Conservation (phyloP, 176 grass and related monocot genomes). For the Tuctoria greenei region DNA sequence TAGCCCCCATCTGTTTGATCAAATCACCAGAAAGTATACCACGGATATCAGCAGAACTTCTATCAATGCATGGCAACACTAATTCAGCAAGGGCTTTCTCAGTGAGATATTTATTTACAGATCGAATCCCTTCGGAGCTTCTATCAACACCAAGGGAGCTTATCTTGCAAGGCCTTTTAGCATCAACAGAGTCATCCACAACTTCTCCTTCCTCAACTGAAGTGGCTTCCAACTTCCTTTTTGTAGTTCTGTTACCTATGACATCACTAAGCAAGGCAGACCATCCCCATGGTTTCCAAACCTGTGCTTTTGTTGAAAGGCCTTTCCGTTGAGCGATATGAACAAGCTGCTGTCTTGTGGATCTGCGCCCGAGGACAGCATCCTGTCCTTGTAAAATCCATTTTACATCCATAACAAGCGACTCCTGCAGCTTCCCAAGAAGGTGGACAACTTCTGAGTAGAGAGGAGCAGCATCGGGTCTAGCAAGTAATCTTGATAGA, state of each 20-base stretch:
- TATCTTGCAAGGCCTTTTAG: constrained; percentile 66
- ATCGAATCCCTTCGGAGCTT: constrained; percentile 54
- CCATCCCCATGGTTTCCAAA: constrained; percentile 99
- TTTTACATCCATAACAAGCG: constrained; percentile 89
- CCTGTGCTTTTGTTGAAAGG: constrained; percentile 63
- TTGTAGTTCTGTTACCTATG: constrained; percentile 53
- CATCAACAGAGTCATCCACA: constrained; percentile 77
- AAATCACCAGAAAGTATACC: constrained; percentile 82
- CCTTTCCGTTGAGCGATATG: constrained; percentile 68
- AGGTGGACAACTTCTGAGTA: constrained; percentile 93
- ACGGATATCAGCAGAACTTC: constrained; percentile 72
- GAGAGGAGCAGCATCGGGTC: constrained; percentile 90
- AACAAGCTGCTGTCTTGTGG: constrained; percentile 94
- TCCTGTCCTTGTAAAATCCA: constrained; percentile 96
- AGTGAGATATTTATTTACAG: constrained; percentile 64
- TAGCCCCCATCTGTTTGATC: constrained; percentile 91
- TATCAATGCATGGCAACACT: constrained; percentile 90
- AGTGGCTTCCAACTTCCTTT: constrained; percentile 81
- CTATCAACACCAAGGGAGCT: constrained; percentile 45
- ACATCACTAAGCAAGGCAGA: constrained; percentile 52
- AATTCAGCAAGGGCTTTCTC: constrained; percentile 96
- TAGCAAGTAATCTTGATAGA: constrained; percentile 83
- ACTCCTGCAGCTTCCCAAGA: constrained; percentile 93
- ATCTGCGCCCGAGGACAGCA: constrained; percentile 78
- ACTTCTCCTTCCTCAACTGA: constrained; percentile 95